These are phyloP conservation scores for Mycena sanguinolenta DNA, from an alignment of 768 basidiomycete species.

Conservation along the genomic window DNA sequence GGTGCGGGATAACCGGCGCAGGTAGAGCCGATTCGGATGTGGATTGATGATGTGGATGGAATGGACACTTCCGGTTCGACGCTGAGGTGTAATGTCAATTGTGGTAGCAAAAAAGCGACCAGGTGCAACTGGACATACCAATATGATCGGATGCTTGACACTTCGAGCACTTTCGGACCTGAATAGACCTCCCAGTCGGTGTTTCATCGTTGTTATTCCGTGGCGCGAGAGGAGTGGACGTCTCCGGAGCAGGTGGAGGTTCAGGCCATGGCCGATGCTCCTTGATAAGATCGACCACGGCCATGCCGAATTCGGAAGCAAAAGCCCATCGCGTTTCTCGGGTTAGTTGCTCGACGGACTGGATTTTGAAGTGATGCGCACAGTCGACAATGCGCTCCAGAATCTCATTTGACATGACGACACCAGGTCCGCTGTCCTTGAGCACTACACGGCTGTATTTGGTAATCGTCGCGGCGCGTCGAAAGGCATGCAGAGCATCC, in stretches of 20 bases:
- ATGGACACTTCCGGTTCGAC: background rate
- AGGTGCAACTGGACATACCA: background rate
- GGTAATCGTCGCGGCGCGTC: background rate
- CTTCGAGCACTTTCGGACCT: background rate
- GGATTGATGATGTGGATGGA: background rate
- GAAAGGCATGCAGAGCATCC: background rate
- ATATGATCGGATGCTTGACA: background rate
- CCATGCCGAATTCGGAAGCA: background rate
- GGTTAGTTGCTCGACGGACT: conserved; percentile 21
- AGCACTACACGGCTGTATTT: background rate
- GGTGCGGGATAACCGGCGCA: too few species aligned
- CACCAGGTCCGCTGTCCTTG: background rate
- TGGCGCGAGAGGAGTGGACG: background rate
- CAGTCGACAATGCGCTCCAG: conserved; percentile 32
- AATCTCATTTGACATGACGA: conserved; percentile 19
- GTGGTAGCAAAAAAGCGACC: background rate
- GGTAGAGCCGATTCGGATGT: too few species aligned
- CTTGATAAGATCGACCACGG: background rate
- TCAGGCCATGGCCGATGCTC: background rate
- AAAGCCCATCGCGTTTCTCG: conserved; percentile 25
- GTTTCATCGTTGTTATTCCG: background rate
- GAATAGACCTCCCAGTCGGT: background rate
- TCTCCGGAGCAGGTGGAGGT: background rate
- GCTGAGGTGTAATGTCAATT: background rate
- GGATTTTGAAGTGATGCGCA: conserved; percentile 24